Evolutionary conservation across 2,329 filamentous ascomycete genomes (phyloP).

Genomic region (Penicillium sp.): DNA sequence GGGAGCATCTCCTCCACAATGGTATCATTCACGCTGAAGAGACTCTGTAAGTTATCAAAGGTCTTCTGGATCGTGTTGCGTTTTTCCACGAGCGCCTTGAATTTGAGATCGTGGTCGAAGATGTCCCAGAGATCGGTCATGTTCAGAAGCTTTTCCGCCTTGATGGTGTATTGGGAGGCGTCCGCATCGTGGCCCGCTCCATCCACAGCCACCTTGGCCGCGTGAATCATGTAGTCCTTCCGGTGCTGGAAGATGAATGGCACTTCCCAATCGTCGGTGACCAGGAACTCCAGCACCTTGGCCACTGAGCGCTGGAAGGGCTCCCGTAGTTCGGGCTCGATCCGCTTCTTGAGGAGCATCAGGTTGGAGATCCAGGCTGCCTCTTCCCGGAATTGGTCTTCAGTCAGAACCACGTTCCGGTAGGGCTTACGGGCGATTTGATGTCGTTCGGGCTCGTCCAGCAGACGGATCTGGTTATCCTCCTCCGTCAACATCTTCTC

Average conservation of each 20-base stretch:
- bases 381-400: slow-evolving; percentile 84
- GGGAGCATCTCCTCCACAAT: slow-evolving; percentile 76
- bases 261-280: slow-evolving; percentile 87
- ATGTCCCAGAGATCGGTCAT: slow-evolving; percentile 94
- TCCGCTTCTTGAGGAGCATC: slow-evolving; percentile 76
- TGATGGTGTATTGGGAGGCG: slow-evolving; percentile 59
- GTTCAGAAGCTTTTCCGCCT: slow-evolving; percentile 76
- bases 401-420: slow-evolving; percentile 67
- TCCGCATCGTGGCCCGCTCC: slow-evolving; percentile 60
- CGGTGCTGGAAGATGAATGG: slow-evolving; percentile 97
- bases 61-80: slow-evolving; percentile 73
- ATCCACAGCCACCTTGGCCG: slow-evolving; percentile 59
- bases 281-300: slow-evolving; percentile 90
- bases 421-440: slow-evolving; percentile 86
- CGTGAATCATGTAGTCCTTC: slow-evolving; percentile 93
- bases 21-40: slow-evolving; percentile 60
- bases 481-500: slow-evolving; percentile 94
- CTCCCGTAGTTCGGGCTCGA: slow-evolving; percentile 61
- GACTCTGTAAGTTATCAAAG: slow-evolving; percentile 61
- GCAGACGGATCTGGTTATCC: slow-evolving; percentile 79
- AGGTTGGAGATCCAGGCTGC: slow-evolving; percentile 83
- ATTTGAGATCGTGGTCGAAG: slow-evolving; percentile 89
- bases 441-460: slow-evolving; percentile 86
- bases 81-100: slow-evolving; percentile 84
- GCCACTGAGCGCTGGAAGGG: slow-evolving; percentile 81